phyloP scores from a whole-genome alignment of 345 rosid species.

The Hypericum androsaemum region DNA sequence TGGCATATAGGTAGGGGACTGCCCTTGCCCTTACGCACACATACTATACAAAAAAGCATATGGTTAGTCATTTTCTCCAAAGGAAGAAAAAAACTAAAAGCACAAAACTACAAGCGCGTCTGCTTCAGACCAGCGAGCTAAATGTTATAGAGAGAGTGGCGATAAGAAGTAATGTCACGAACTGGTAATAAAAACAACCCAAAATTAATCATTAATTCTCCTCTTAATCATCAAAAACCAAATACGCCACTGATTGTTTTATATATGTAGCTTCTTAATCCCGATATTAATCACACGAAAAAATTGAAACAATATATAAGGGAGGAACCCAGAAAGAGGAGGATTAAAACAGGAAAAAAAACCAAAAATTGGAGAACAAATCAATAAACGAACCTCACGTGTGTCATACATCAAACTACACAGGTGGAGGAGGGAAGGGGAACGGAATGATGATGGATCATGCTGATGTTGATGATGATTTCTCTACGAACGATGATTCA shows the following conservation, averaged over 20 bases:
- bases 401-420: slow-evolving; percentile 54
- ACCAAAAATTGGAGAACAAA: slow-evolving; percentile 26
- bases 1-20: slow-evolving; percentile 34
- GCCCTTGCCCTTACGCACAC: not conserved
- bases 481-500: slow-evolving; percentile 39
- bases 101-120: not conserved
- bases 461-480: slow-evolving; percentile 13
- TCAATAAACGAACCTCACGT: slow-evolving; percentile 45
- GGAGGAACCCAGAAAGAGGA: not conserved
- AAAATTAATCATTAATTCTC: no score
- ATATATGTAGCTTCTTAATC: slow-evolving; percentile 7
- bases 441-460: slow-evolving; percentile 8
- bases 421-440: slow-evolving; percentile 12
- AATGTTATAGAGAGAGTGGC: slow-evolving; percentile 9
- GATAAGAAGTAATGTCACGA: no score
- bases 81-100: not conserved
- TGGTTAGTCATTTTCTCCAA: slow-evolving; percentile 13
- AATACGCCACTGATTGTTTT: not conserved
- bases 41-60: not conserved
- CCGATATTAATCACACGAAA: slow-evolving; percentile 45
- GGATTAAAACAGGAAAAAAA: slow-evolving; percentile 2
- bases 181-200: no score
- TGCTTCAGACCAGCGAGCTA: not conserved
- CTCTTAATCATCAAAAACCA: no score
- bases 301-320: slow-evolving; percentile 17